Percentiles rank a stretch among this genome's conserved stretches.
Evolutionary conservation across 257 asterid species (phyloP).

Genomic region (Fraxinus americana): DNA sequence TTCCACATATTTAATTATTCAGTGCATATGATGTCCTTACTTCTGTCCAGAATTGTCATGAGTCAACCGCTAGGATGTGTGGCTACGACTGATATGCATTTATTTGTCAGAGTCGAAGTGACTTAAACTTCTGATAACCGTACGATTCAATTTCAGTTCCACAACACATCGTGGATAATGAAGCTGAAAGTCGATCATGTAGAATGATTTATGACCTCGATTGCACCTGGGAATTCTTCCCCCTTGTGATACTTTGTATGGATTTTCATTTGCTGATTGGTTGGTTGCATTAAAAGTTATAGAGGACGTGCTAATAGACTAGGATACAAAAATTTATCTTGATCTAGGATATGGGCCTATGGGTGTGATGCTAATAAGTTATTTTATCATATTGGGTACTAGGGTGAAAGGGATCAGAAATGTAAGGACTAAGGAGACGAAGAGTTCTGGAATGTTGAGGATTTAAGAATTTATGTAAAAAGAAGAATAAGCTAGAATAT

Average conservation of each 20-base stretch:
- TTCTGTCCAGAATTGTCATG: conserved; percentile 16
- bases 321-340: neutral
- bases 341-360: neutral
- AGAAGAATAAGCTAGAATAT: neutral
- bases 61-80: neutral
- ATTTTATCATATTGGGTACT: no score
- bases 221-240: neutral
- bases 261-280: neutral
- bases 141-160: neutral
- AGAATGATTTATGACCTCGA: neutral
- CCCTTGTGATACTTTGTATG: neutral
- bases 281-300: neutral
- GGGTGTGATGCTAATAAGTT: neutral
- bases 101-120: conserved; percentile 11
- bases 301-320: neutral
- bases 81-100: conserved; percentile 17
- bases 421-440: neutral
- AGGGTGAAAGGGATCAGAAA: no score
- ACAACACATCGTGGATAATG: neutral
- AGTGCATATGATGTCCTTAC: conserved; percentile 1
- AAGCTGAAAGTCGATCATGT: neutral
- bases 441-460: neutral
- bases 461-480: neutral
- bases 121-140: neutral
- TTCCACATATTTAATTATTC: conserved; percentile 12